Conservation (phyloP, 2,329 filamentous ascomycete genomes). For the Aspergillus pseudoterreus region DNA sequence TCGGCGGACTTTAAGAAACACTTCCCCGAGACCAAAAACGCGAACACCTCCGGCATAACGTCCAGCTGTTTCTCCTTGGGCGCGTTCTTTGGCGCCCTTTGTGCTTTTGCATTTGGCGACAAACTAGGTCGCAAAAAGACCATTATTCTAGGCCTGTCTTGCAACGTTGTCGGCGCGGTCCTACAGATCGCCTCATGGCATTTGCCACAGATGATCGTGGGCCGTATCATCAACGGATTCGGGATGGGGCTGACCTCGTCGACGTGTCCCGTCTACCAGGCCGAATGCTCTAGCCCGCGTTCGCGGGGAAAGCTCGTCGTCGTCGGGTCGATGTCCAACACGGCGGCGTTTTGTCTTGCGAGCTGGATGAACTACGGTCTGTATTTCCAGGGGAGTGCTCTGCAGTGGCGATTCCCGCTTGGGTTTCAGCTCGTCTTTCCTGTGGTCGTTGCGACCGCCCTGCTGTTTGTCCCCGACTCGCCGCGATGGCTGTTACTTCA, state of each 20-base stretch:
- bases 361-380: slow-evolving; percentile 12
- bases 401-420: slow-evolving; percentile 40
- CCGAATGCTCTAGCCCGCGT: slow-evolving; percentile 41
- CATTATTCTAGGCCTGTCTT: slow-evolving; percentile 39
- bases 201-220: slow-evolving; percentile 42
- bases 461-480: slow-evolving; percentile 37
- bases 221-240: slow-evolving; percentile 36
- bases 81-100: slow-evolving; percentile 46
- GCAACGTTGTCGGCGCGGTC: slow-evolving; percentile 42
- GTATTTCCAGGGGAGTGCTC: slow-evolving; percentile 1
- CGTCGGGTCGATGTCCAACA: slow-evolving; percentile 6
- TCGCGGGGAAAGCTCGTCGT: slow-evolving; percentile 36
- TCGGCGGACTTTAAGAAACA: slow-evolving; percentile 9
- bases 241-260: slow-evolving; percentile 50
- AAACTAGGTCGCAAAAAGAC: slow-evolving; percentile 40
- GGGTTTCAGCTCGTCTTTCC: slow-evolving; percentile 45
- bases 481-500: slow-evolving; percentile 28
- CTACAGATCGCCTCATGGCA: slow-evolving; percentile 41
- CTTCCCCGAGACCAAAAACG: slow-evolving; percentile 13
- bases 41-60: slow-evolving; percentile 18
- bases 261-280: slow-evolving; percentile 45
- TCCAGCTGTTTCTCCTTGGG: slow-evolving; percentile 40
- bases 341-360: slow-evolving; percentile 14
- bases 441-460: slow-evolving; percentile 30
- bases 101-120: slow-evolving; percentile 43